Percentiles rank a stretch among this genome's conserved stretches.
phyloP scores from a whole-genome alignment of 176 grass and related monocot genomes.

The Raddia guianensis region DNA sequence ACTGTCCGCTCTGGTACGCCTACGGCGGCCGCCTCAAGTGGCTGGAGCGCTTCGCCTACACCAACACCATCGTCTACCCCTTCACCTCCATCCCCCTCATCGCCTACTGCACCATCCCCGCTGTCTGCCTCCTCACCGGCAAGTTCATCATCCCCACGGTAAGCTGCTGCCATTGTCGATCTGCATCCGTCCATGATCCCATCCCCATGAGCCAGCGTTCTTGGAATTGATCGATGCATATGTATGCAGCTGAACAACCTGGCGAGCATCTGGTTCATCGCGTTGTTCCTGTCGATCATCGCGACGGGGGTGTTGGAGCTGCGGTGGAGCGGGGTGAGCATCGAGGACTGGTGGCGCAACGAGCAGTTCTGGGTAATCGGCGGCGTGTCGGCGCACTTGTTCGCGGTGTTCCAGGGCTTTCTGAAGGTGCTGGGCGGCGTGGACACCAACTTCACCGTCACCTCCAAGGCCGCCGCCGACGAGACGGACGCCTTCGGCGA shows the following conservation, averaged over 20 bases:
- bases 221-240: not conserved
- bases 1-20: constrained; percentile 95
- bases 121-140: constrained; percentile 86
- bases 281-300: constrained; percentile 87
- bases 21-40: constrained; percentile 90
- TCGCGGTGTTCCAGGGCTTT: constrained; percentile 89
- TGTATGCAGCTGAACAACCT: constrained; percentile 72
- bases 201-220: too few relatives aligned
- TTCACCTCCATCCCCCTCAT: constrained; percentile 92
- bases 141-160: constrained; percentile 97
- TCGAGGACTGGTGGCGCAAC: constrained; percentile 92
- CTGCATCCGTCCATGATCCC: not conserved
- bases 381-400: constrained; percentile 82
- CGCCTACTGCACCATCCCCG: constrained; percentile 89
- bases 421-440: constrained; percentile 89
- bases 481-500: constrained; percentile 74
- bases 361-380: constrained; percentile 98
- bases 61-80: constrained; percentile 96
- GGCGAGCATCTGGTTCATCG: constrained; percentile 93
- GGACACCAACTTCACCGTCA: constrained; percentile 98
- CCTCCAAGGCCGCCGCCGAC: constrained; percentile 73
- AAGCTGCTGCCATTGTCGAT: not conserved
- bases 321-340: constrained; percentile 91
- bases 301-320: constrained; percentile 77
- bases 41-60: constrained; percentile 93